Evolutionary conservation across 306 rosid genomes (phyloP), one percentile per base, ranked within the genome.

Genomic region (Cicer arietinum): DNA sequence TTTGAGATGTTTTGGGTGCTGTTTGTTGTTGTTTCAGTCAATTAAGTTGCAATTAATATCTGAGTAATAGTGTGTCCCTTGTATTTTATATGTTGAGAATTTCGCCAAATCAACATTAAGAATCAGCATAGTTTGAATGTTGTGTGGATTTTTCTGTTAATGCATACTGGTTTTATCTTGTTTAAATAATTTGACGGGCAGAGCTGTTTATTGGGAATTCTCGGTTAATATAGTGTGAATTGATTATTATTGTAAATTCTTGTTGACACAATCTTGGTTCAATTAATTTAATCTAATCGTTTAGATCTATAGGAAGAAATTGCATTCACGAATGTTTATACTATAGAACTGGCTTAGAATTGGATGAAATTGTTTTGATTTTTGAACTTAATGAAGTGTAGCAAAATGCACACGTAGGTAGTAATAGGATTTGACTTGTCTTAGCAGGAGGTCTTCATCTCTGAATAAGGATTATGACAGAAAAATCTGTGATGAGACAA

Each of bases 381-480:
- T 56, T 45, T 44, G 69, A 59, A 10, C 69, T 59, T 8, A 57
- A 16, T 16, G 3, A 7, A 60, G 69, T 54, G 35, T 54, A 65
- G 37, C 9, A 12, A 9, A 60, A 14, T 58, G 58, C 16, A 22
- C 68, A 30, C 6, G 5, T 5, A 8, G 39, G 35, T 64, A 9
- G 69, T 64, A 16, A 41, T 64, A 5, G 7, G n/a, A 20, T 68
- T 61, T 2, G 58, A 76, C 77, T 73, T 60, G 40, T 52, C 53
- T 71, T 44, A 42, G 45, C 71, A 16, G 10, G 60, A 16, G 44
- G 35, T 22, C 7, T 62, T 58, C 3, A 9, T 72, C 65, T 48
- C 76, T 46, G 10, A 9, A 59, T 53, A 22, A 14, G 54, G 74
- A 42, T 61, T 82, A 35, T 62, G 65, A 43, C 58, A 64, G 77